These are phyloP conservation scores for Linum lewisii DNA, from an alignment of 345 rosid species.

Conservation along the genomic window DNA sequence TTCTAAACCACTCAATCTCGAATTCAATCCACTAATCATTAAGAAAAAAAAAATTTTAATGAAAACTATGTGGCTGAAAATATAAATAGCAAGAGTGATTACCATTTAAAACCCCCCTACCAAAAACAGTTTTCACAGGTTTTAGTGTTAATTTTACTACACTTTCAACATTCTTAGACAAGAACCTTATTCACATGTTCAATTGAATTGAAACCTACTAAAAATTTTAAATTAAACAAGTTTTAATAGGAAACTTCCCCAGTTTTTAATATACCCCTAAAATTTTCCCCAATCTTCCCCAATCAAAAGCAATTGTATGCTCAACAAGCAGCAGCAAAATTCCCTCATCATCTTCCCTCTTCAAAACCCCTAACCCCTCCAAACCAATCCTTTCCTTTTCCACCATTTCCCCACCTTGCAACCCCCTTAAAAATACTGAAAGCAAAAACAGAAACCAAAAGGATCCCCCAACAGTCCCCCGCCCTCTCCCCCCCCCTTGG, in stretches of 20 bases:
- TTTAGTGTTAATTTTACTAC: no score
- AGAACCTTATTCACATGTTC: no score
- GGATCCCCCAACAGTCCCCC: conserved; percentile 98
- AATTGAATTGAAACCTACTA: no score
- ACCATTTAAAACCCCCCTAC: no score
- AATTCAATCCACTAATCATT: no score
- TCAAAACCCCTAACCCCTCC: conserved; percentile 23
- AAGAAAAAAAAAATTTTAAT: no score
- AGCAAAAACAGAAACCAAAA: conserved; percentile 54
- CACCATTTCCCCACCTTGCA: conserved; percentile 37
- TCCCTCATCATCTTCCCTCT: conserved; percentile 21
- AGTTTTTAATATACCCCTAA: conserved; percentile 76
- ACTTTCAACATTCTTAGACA: no score
- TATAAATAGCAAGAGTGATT: no score
- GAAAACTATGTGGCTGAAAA: no score
- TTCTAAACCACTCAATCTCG: no score
- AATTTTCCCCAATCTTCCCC: conserved; percentile 76
- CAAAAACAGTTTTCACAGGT: no score
- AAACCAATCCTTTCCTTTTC: conserved; percentile 12
- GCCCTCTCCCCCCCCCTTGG: conserved; percentile 99
- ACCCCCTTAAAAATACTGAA: conserved; percentile 69
- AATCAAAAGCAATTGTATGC: conserved; percentile 83
- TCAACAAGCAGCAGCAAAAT: conserved; percentile 96
- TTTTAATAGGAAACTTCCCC: conserved; percentile 30
- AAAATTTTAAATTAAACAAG: neutral